These are phyloP conservation scores for Mortierella sp. DNA, from an alignment of 371 early-diverging fungal genomes.

Conservation along the genomic window DNA sequence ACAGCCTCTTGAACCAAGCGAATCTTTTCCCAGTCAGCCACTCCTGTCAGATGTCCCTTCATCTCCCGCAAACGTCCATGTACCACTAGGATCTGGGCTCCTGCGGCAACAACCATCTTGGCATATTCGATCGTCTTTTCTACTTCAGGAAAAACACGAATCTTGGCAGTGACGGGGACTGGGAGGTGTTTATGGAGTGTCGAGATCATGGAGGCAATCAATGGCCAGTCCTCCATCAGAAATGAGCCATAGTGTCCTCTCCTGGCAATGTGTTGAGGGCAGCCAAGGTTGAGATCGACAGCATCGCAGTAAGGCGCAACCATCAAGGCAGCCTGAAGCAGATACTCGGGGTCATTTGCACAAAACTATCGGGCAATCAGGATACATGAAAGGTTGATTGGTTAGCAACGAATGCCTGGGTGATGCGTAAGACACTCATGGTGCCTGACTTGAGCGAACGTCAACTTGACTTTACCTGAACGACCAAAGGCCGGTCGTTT, in stretches of 20 bases:
- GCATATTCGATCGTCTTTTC: slow-evolving; percentile 97
- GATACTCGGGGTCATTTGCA: slow-evolving; percentile 92
- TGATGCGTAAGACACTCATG: background rate
- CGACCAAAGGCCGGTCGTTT: slow-evolving; percentile 91
- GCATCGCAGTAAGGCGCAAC: slow-evolving; percentile 94
- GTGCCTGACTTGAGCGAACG: background rate
- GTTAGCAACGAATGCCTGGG: too few species aligned
- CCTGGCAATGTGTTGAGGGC: slow-evolving; percentile 97
- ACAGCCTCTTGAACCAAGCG: slow-evolving; percentile 87
- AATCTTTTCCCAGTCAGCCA: slow-evolving; percentile 99
- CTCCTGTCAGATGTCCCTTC: slow-evolving; percentile 95
- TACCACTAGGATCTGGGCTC: slow-evolving; percentile 94
- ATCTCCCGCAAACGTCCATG: slow-evolving; percentile 98
- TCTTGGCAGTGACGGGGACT: slow-evolving; percentile 99
- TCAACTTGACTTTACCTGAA: slow-evolving; percentile 70
- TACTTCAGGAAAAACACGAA: slow-evolving; percentile 92
- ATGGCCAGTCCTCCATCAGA: slow-evolving; percentile 96
- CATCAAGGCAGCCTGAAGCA: slow-evolving; percentile 87
- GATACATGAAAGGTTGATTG: background rate
- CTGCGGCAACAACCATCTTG: slow-evolving; percentile 96
- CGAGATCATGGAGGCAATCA: slow-evolving; percentile 74
- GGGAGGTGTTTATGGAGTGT: slow-evolving; percentile 83
- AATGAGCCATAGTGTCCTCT: slow-evolving; percentile 97
- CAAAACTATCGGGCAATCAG: slow-evolving; percentile 81
- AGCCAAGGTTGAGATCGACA: slow-evolving; percentile 98